A percentile compares a stretch with the other conserved stretches of the same genome.
These are phyloP conservation scores for Curvularia spicifera DNA, from an alignment of 2,329 filamentous ascomycete species.

Conservation along the genomic window DNA sequence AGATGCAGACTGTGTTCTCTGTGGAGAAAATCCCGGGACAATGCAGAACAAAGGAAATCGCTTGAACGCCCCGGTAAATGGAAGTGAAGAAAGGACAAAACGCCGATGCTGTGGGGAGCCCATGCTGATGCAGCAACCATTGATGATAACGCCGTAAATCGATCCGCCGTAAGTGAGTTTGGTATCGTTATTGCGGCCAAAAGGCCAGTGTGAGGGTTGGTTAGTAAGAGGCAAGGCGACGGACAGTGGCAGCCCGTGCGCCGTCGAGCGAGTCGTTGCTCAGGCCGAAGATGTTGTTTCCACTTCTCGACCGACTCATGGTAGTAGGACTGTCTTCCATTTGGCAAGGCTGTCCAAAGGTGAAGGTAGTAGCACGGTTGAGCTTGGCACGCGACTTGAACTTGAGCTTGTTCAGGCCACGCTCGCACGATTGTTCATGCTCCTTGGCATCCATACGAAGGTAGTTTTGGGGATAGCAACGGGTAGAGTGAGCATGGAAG, in stretches of 20 bases:
- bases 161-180: conserved; percentile 41
- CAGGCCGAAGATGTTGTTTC: conserved; percentile 39
- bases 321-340: conserved; percentile 69
- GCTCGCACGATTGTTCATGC: conserved; percentile 91
- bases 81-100: conserved; percentile 26
- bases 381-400: conserved; percentile 76
- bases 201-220: conserved; percentile 22
- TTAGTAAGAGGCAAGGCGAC: conserved; percentile 51
- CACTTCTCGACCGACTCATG: conserved; percentile 43
- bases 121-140: conserved; percentile 43
- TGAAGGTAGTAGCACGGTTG: conserved; percentile 88
- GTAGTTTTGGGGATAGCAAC: conserved; percentile 94
- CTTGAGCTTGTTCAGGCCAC: conserved; percentile 91
- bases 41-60: conserved; percentile 43
- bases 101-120: conserved; percentile 44
- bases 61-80: conserved; percentile 46
- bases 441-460: conserved; percentile 95
- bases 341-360: conserved; percentile 78
- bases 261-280: conserved; percentile 40
- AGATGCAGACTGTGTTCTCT: conserved; percentile 29
- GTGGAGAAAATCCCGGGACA: conserved; percentile 30
- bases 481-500: conserved; percentile 76
- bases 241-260: conserved; percentile 43
- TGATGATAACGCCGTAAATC: conserved; percentile 47
- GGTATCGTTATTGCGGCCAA: conserved; percentile 43